A percentile compares a stretch with the other conserved stretches of the same genome.
Evolutionary conservation across 2,329 filamentous ascomycete genomes (phyloP).

Genomic region (Hymenoscyphus infarciens): DNA sequence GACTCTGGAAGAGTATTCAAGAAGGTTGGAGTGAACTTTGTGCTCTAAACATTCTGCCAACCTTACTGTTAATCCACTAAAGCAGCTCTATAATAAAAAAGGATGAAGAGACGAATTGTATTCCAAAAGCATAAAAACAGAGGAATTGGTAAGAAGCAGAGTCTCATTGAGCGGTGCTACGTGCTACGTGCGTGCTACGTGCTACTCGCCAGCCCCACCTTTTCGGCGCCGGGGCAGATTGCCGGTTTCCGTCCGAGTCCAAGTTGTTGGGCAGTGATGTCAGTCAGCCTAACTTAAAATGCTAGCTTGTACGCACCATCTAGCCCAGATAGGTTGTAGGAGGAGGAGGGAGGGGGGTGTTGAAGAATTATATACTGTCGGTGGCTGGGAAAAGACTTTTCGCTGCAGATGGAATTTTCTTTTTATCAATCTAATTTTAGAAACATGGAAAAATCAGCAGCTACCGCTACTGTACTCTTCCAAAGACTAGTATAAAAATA

Average conservation of each 20-base stretch:
- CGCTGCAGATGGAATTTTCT: neutral
- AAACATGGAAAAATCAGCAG: neutral
- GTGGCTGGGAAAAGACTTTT: neutral
- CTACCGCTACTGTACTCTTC: neutral
- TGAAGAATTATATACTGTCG: neutral
- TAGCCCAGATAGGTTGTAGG: neutral
- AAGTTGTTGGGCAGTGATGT: slow-evolving; percentile 1
- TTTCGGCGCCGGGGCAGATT: neutral
- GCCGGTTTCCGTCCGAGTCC: neutral
- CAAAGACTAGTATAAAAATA: neutral
- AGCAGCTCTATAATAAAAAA: neutral
- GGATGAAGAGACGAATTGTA: neutral
- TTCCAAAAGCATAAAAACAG: neutral
- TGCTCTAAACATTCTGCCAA: neutral
- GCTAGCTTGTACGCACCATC: neutral
- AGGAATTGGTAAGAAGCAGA: neutral
- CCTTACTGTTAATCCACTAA: too few relatives aligned
- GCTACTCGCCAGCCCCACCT: neutral
- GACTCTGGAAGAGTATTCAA: neutral
- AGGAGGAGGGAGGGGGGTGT: neutral
- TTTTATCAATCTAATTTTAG: neutral
- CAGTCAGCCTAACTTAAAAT: neutral
- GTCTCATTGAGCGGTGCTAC: neutral
- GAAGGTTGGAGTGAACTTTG: neutral
- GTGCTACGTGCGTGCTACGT: too few relatives aligned